A percentile compares a stretch with the other conserved stretches of the same genome.
Evolutionary conservation across 371 early-diverging fungal genomes (phyloP).

Genomic region (Rhizopus delemar): DNA sequence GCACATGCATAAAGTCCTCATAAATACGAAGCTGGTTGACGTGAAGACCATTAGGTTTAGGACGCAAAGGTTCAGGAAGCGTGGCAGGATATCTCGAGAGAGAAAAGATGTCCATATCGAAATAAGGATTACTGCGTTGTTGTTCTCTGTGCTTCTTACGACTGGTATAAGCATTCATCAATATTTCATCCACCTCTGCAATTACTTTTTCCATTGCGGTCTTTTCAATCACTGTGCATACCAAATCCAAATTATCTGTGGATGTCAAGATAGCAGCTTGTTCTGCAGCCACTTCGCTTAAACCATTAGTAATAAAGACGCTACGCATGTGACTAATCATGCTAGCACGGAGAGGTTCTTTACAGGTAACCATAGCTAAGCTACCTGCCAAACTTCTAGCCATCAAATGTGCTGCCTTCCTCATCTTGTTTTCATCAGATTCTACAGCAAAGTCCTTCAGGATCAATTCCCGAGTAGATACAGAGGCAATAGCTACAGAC

Average conservation of each 20-base stretch:
- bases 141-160: constrained; percentile 86
- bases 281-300: constrained; percentile 66
- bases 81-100: constrained; percentile 75
- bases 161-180: constrained; percentile 65
- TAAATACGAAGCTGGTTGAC: constrained; percentile 79
- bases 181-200: constrained; percentile 80
- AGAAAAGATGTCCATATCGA: constrained; percentile 77
- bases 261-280: constrained; percentile 79
- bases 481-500: constrained; percentile 88
- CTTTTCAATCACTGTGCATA: constrained; percentile 89
- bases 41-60: constrained; percentile 80
- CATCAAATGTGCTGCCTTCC: constrained; percentile 93
- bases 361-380: constrained; percentile 88
- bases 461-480: constrained; percentile 88
- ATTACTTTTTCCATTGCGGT: constrained; percentile 91
- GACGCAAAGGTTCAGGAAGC: constrained; percentile 82
- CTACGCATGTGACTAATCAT: constrained; percentile 78
- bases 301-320: constrained; percentile 78
- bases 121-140: constrained; percentile 79
- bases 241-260: constrained; percentile 89
- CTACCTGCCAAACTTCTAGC: constrained; percentile 78
- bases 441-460: constrained; percentile 94
- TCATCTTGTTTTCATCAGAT: constrained; percentile 88
- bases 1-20: constrained; percentile 67
- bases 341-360: constrained; percentile 88